Evolutionary conservation across 371 early-diverging fungal species (phyloP).

Genomic region (Enterocytospora artemiae): DNA sequence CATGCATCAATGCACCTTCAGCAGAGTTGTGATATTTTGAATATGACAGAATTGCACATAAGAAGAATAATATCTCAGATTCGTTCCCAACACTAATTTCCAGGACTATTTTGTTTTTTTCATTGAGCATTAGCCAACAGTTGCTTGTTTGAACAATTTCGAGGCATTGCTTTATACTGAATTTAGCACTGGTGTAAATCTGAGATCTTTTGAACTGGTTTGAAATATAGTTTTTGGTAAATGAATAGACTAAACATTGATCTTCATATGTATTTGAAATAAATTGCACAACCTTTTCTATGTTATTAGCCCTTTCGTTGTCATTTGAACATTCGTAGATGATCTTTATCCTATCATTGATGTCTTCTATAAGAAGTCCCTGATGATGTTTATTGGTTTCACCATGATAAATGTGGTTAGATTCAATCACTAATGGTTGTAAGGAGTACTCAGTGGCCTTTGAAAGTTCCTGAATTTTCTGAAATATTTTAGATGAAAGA

Average conservation of each 20-base stretch:
- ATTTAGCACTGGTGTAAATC: conserved; percentile 7
- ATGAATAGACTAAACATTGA: conserved; percentile 58
- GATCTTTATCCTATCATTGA: conserved; percentile 57
- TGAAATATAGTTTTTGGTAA: background rate
- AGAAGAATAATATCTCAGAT: conserved; percentile 9
- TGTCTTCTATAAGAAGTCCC: conserved; percentile 42
- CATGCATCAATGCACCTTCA: background rate
- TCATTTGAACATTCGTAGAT: conserved; percentile 54
- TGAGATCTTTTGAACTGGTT: conserved; percentile 6
- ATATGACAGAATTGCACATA: conserved; percentile 20
- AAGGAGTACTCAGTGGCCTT: background rate
- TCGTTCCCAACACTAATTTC: conserved; percentile 15
- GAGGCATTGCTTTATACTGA: conserved; percentile 6
- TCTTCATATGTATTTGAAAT: conserved; percentile 56
- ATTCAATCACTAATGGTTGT: background rate
- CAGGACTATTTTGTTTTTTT: conserved; percentile 25
- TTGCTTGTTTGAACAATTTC: conserved; percentile 15
- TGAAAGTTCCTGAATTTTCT: background rate
- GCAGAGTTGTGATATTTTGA: background rate
- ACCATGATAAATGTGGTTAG: background rate
- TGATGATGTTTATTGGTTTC: conserved; percentile 3
- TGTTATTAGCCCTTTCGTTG: conserved; percentile 54
- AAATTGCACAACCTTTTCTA: conserved; percentile 57
- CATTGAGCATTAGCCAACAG: conserved; percentile 25
- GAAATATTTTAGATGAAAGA: too few relatives aligned